Percentiles rank a stretch among this genome's conserved stretches.
Conservation (phyloP, 2,329 filamentous ascomycete genomes). For the Apiospora aurea region DNA sequence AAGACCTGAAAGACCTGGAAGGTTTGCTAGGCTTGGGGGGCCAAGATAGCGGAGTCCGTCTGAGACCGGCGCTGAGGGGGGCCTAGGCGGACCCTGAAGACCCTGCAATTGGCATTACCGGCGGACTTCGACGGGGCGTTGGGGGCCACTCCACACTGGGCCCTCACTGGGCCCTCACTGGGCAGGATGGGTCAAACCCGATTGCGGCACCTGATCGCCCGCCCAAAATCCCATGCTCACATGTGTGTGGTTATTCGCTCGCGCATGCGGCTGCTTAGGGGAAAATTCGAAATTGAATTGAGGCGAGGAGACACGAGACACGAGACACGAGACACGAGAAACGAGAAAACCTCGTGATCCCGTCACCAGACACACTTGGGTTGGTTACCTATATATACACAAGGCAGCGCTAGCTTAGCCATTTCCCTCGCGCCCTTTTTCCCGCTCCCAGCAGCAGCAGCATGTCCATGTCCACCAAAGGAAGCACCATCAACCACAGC, state of each 20-base stretch:
- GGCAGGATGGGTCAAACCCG: conserved; percentile 6
- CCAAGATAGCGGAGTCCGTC: conserved; percentile 9
- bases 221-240: conserved; percentile 4
- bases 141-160: background rate
- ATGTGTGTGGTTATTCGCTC: background rate
- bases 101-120: background rate
- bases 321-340: no score
- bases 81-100: background rate
- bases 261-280: conserved; percentile 12
- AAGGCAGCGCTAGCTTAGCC: background rate
- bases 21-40: background rate
- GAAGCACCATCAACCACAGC: background rate
- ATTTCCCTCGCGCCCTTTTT: background rate
- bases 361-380: background rate
- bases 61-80: conserved; percentile 18
- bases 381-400: background rate
- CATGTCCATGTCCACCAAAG: conserved; percentile 9
- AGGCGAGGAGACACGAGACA: background rate
- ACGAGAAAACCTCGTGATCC: background rate
- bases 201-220: conserved; percentile 12
- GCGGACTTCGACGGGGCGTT: background rate
- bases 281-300: background rate
- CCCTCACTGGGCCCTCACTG: background rate
- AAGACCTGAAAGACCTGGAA: background rate
- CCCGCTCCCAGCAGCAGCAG: background rate